Evolutionary conservation across 257 asterid species (phyloP), one percentile per base, ranked within the genome.

Genomic region (Echium plantagineum): DNA sequence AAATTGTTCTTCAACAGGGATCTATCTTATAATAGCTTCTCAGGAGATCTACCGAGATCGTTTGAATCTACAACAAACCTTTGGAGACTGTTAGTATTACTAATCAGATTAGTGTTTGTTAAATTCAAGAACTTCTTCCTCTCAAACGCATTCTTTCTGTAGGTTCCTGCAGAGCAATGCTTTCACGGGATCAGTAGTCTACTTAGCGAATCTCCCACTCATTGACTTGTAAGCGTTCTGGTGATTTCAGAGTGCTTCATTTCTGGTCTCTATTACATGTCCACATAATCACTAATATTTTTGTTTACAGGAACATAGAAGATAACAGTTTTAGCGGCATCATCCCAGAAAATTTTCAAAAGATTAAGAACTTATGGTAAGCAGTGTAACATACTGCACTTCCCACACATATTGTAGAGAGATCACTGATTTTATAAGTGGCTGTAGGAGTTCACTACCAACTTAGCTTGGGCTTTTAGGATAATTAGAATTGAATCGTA

Each of bases 321-420:
- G 95, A 89, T 62, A 89, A 91, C 74, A 88, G 86, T 72, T 91
- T 91, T 58, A 89, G 97, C 73, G 98, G 98, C 60, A 85, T 88
- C 28, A 91, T 91, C 60, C 98, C 98, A 52, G 87, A 80, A 58
- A 70, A 59, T 60, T 89, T 91, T 73, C 91, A 89, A 66, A 52
- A 60, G 21, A 85, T 91, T 66, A 71, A 66, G 75, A 83, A 80
- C 80, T 80, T 91, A 75, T 69, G 96, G 98, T 83, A 67, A 64
- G 67, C 53, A 61, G 7, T 52, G 21, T 59, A 30, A 22, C 49
- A 42, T 42, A 9, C 12, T 38, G 48, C 48, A 9, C 12, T 7
- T 7, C 15, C 8, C 15, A 7, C 48, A 7, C 9, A 15, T 7
- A 38, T 3, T 38, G 15, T 10, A 38, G 48, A 38, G 48, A 38